phyloP scores from a whole-genome alignment of 1,139 yeast genomes.

The Saccharomycopsis phalli region DNA sequence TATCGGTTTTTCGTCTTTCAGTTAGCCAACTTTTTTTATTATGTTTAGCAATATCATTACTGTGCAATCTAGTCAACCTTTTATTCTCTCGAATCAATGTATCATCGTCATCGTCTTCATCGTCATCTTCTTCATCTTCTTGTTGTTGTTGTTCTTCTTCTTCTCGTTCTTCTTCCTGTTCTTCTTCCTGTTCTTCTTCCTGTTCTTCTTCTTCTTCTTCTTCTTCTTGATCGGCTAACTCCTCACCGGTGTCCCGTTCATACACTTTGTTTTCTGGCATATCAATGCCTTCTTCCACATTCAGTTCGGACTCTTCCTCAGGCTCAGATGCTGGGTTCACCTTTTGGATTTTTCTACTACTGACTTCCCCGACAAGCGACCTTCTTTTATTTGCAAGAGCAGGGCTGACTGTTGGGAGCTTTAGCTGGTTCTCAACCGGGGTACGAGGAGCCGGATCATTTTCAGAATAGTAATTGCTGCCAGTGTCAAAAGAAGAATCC shows the following conservation, averaged over 20 bases:
- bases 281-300: neutral
- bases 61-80: too few relatives aligned
- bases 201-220: neutral
- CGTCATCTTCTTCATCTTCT: slow-evolving; percentile 3
- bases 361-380: slow-evolving; percentile 19
- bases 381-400: slow-evolving; percentile 20
- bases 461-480: slow-evolving; percentile 11
- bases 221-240: neutral
- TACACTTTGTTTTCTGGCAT: neutral
- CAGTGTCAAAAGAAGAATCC: slow-evolving; percentile 3
- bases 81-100: too few relatives aligned
- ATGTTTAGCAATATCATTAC: too few relatives aligned
- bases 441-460: slow-evolving; percentile 23
- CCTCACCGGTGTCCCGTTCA: too few relatives aligned
- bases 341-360: slow-evolving; percentile 6
- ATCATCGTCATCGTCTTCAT: neutral
- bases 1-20: too few relatives aligned
- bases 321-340: neutral
- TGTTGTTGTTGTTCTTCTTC: neutral
- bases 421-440: slow-evolving; percentile 21
- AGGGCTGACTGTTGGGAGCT: slow-evolving; percentile 22
- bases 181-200: slow-evolving; percentile 2
- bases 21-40: too few relatives aligned
- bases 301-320: neutral
- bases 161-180: slow-evolving; percentile 2